A percentile compares a stretch with the other conserved stretches of the same genome.
Conservation (phyloP, 192 early-diverging fungal genomes). For the Obelidium mucronatum region DNA sequence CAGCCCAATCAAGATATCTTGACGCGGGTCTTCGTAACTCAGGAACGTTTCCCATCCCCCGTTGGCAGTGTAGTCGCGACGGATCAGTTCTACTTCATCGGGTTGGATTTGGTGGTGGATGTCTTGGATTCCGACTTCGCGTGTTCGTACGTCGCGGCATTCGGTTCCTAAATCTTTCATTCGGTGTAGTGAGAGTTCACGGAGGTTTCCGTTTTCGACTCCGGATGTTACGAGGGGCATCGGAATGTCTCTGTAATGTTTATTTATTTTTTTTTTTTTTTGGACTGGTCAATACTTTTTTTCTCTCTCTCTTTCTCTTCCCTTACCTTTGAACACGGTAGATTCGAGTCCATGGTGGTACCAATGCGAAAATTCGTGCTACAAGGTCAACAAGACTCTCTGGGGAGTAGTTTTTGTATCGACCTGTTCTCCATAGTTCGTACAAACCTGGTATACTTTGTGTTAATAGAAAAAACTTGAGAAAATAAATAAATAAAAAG, state of each 20-base stretch:
- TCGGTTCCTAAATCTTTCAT: conserved; percentile 97
- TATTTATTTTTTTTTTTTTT: too few species aligned
- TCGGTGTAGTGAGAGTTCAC: conserved; percentile 92
- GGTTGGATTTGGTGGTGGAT: conserved; percentile 96
- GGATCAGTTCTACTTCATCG: conserved; percentile 92
- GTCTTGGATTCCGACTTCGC: conserved; percentile 98
- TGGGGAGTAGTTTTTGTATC: conserved; percentile 98
- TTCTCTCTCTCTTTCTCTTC: too few species aligned
- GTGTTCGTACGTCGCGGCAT: conserved; percentile 96
- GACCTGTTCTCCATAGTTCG: conserved; percentile 97
- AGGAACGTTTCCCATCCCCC: conserved; percentile 99
- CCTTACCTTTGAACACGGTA: conserved; percentile 92
- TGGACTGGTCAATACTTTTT: too few species aligned
- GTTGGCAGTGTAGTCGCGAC: conserved; percentile 98
- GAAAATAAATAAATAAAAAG: background rate
- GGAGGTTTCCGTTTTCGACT: conserved; percentile 97
- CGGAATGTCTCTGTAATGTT: conserved; percentile 89
- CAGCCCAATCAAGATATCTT: conserved; percentile 96
- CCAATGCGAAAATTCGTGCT: conserved; percentile 92
- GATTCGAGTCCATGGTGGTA: conserved; percentile 98
- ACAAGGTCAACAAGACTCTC: conserved; percentile 95
- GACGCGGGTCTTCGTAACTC: conserved; percentile 96
- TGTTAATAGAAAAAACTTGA: too few species aligned
- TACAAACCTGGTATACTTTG: conserved; percentile 78
- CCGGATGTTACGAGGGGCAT: conserved; percentile 99